These are phyloP conservation scores for Mucor racemosus DNA, from an alignment of 371 early-diverging fungal genomes.

Conservation along the genomic window DNA sequence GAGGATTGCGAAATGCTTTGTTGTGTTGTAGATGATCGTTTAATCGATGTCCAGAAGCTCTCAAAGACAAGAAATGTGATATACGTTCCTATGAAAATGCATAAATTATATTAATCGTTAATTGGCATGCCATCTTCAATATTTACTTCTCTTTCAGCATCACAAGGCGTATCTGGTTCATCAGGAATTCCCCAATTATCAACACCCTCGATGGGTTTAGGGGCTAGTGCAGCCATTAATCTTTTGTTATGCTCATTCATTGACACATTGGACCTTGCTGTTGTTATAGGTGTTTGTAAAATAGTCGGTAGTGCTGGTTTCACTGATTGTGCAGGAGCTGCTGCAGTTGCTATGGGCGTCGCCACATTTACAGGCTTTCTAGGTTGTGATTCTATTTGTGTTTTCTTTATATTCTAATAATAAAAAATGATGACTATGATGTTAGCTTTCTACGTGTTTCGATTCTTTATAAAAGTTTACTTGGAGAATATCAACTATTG, in stretches of 20 bases:
- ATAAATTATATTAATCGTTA: not conserved
- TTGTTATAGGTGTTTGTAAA: not conserved
- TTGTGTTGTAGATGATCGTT: conserved; percentile 73
- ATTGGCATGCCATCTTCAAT: not conserved
- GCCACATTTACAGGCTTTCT: not conserved
- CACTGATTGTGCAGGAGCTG: not conserved
- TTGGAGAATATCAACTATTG: conserved; percentile 2
- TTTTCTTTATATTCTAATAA: not conserved
- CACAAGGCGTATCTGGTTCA: conserved; percentile 49
- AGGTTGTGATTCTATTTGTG: not conserved
- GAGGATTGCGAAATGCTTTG: conserved; percentile 81
- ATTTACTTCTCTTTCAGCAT: conserved; percentile 57
- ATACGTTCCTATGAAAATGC: conserved; percentile 59
- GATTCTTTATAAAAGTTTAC: not conserved
- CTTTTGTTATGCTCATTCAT: conserved; percentile 23
- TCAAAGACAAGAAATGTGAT: conserved; percentile 61
- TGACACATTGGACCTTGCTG: conserved; percentile 3
- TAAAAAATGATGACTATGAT: not conserved
- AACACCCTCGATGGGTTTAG: conserved; percentile 48
- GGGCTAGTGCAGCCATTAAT: conserved; percentile 29
- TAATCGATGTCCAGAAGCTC: conserved; percentile 58
- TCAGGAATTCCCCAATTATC: conserved; percentile 59
- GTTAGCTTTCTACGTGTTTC: not conserved
- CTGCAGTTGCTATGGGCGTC: not conserved
- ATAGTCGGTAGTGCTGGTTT: not conserved